Percentiles rank a stretch among this genome's conserved stretches.
These are phyloP conservation scores for Candida qinlingensis DNA, from an alignment of 805 yeast species.

Conservation along the genomic window DNA sequence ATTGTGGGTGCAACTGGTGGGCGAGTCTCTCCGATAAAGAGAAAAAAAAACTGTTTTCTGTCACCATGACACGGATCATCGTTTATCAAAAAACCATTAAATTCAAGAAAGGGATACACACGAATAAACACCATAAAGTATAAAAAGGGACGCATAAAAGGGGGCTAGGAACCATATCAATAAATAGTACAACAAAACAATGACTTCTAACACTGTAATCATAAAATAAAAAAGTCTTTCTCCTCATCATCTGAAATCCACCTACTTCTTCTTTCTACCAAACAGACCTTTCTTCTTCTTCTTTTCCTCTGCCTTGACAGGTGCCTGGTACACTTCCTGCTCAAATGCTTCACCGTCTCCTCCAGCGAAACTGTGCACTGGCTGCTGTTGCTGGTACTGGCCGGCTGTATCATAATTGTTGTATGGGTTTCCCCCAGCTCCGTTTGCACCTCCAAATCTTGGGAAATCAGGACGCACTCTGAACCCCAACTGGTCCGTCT, in stretches of 20 bases:
- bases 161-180: no score
- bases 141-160: no score
- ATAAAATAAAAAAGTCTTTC: no score
- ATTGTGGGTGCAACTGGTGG: no score
- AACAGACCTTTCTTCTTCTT: constrained; percentile 81
- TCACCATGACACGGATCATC: no score
- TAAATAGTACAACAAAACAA: neutral
- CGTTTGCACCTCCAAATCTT: constrained; percentile 31
- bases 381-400: constrained; percentile 17
- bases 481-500: constrained; percentile 77
- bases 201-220: no score
- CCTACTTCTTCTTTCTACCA: constrained; percentile 51
- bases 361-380: constrained; percentile 24
- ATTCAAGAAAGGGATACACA: no score
- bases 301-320: constrained; percentile 35
- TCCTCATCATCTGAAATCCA: neutral
- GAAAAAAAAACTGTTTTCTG: no score
- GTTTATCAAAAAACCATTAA: no score
- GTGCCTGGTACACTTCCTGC: constrained; percentile 59
- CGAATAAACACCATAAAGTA: no score
- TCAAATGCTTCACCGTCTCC: constrained; percentile 36
- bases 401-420: constrained; percentile 25
- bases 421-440: constrained; percentile 26
- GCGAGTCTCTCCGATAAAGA: no score
- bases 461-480: constrained; percentile 76